These are phyloP conservation scores for Orbilia blumenaviensis DNA, from an alignment of 2,329 filamentous ascomycete genomes.

Conservation along the genomic window DNA sequence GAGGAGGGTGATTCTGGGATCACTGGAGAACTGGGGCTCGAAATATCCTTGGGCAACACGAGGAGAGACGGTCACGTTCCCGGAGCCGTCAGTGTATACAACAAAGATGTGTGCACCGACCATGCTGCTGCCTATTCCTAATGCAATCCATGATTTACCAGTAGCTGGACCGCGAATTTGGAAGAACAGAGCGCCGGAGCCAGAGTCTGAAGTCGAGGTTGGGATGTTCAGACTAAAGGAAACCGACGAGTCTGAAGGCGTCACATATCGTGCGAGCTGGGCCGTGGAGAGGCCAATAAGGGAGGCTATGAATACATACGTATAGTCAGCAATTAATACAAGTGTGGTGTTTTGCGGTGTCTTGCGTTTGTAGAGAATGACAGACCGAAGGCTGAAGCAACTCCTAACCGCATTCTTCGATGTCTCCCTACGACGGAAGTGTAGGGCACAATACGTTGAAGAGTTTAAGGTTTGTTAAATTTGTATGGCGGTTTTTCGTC, in stretches of 20 bases:
- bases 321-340: neutral
- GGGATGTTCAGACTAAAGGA: slow-evolving; percentile 37
- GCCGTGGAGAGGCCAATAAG: slow-evolving; percentile 29
- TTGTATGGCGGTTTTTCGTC: neutral
- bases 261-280: slow-evolving; percentile 33
- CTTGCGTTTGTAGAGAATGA: neutral
- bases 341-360: neutral
- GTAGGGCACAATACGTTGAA: slow-evolving; percentile 6
- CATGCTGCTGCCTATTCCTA: slow-evolving; percentile 63
- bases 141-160: slow-evolving; percentile 61
- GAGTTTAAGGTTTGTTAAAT: neutral
- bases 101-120: slow-evolving; percentile 63
- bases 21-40: slow-evolving; percentile 22
- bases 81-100: slow-evolving; percentile 61
- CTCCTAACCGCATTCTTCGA: slow-evolving; percentile 16
- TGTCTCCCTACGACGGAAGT: neutral
- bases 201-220: slow-evolving; percentile 20
- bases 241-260: slow-evolving; percentile 8
- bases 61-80: slow-evolving; percentile 58
- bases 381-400: slow-evolving; percentile 19
- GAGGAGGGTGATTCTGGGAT: slow-evolving; percentile 25
- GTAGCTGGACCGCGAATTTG: slow-evolving; percentile 29
- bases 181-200: slow-evolving; percentile 37
- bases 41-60: slow-evolving; percentile 40
- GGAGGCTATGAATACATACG: slow-evolving; percentile 18